Percentiles rank a stretch among this genome's conserved stretches.
Evolutionary conservation across 345 rosid species (phyloP).

Genomic region (Noccaea caerulescens): DNA sequence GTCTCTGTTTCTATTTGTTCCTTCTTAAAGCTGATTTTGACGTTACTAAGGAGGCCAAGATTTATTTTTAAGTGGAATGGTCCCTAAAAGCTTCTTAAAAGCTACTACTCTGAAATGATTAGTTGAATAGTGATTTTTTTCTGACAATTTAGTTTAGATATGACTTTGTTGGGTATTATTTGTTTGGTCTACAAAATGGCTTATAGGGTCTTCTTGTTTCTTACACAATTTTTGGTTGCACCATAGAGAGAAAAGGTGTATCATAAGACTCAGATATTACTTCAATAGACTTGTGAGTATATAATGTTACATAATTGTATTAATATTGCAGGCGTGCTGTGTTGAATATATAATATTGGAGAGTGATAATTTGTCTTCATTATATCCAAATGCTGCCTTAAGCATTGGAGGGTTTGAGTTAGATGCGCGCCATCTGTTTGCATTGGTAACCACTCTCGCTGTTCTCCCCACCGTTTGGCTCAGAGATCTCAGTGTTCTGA

Average conservation of each 20-base stretch:
- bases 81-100: slow-evolving; percentile 17
- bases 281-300: not conserved
- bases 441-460: slow-evolving; percentile 71
- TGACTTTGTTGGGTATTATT: slow-evolving; percentile 6
- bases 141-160: slow-evolving; percentile 4
- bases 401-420: slow-evolving; percentile 64
- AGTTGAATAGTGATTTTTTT: slow-evolving; percentile 16
- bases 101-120: slow-evolving; percentile 22
- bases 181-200: slow-evolving; percentile 13
- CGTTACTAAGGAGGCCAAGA: slow-evolving; percentile 22
- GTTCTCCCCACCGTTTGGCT: slow-evolving; percentile 97
- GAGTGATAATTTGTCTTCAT: slow-evolving; percentile 79
- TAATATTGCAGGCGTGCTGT: slow-evolving; percentile 73
- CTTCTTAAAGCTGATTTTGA: slow-evolving; percentile 33
- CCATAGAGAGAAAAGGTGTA: slow-evolving; percentile 6
- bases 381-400: slow-evolving; percentile 79
- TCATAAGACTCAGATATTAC: slow-evolving; percentile 14
- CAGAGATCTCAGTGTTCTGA: slow-evolving; percentile 82
- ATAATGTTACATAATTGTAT: slow-evolving; percentile 2
- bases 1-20: slow-evolving; percentile 25
- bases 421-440: slow-evolving; percentile 69
- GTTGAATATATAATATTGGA: slow-evolving; percentile 93
- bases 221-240: slow-evolving; percentile 4
- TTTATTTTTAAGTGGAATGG: slow-evolving; percentile 10
- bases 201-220: slow-evolving; percentile 17